These are phyloP conservation scores for Flaveria trinervia DNA, from an alignment of 129 eudicot genomes.

Conservation along the genomic window DNA sequence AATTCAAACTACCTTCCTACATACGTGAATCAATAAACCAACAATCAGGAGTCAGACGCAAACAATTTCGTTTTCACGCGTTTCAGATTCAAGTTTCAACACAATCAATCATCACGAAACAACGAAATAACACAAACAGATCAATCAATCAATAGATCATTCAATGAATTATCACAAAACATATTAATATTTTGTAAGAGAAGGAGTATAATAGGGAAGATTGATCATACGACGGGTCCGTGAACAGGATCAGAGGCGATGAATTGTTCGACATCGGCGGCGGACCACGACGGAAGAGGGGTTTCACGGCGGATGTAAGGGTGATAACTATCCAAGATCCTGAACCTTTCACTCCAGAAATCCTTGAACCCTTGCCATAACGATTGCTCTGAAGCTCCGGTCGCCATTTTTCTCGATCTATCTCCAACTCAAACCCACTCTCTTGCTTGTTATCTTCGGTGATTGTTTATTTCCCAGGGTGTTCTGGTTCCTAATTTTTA, in stretches of 20 bases:
- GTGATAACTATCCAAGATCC: constrained; percentile 45
- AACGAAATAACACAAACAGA: constrained; percentile 10
- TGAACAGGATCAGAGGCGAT: constrained; percentile 75
- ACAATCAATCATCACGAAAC: constrained; percentile 16
- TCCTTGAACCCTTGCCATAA: constrained; percentile 32
- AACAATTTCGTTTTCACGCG: neutral
- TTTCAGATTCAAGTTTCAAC: constrained; percentile 3
- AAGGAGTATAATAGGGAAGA: neutral
- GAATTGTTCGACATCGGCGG: constrained; percentile 64
- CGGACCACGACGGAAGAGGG: constrained; percentile 65
- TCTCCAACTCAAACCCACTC: neutral
- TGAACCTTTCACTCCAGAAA: constrained; percentile 56
- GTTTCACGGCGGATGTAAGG: constrained; percentile 54
- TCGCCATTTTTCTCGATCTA: constrained; percentile 32
- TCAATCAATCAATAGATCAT: neutral
- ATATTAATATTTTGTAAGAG: too few species aligned
- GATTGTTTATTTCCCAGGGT: neutral
- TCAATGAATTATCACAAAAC: too few species aligned
- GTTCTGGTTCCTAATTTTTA: neutral
- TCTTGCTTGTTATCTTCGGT: neutral
- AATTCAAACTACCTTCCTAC: neutral
- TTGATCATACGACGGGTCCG: constrained; percentile 51
- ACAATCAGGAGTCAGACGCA: neutral
- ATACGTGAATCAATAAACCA: neutral
- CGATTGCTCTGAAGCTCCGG: constrained; percentile 31